Evolutionary conservation across 1,139 yeast species (phyloP), one percentile per base, ranked within the genome.

Genomic region (Geotrichum candidum): DNA sequence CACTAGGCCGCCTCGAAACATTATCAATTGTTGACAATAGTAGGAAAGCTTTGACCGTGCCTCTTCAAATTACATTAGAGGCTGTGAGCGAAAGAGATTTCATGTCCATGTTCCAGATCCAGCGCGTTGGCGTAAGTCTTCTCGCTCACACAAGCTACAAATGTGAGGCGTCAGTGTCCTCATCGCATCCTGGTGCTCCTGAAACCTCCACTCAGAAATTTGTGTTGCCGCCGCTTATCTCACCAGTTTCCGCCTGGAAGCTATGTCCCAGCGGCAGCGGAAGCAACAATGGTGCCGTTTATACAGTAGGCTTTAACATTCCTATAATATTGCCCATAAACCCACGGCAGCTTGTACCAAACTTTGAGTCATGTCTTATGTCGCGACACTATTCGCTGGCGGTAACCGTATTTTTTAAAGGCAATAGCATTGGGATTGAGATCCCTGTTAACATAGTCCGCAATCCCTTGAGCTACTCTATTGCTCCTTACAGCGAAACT

Each of bases 281-380:
- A n/a, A 41, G 18, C 18, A 15, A n/a, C n/a, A 6, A 27, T 3
- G 3, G n/a, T 41, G 18, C 46, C 2, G 46, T n/a, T 41, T 41
- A 41, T 6, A 41, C n/a, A 13, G 18, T 6, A 2, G 15, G 46
- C 4, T 2, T 41, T 41, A 23, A 41, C 2, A 15, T 56, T 18
- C 58, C 58, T n/a, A 29, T 56, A 6, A 13, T 13, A 5, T 27
- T 56, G 35, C 58, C 50, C 13, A 11, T 35, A 29, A 33, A 33
- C 22, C 33, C 25, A n/a, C 46, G 46, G 50, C 48, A 33, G 15
- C 10, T 50, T 10, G 52, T 46, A n/a, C 58, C 58, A 6, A 56
- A 31, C 15, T 56, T 56, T 33, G 58, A 56, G 35, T 50, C 58
- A 6, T 50, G 58, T 46, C 31, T 56, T 7, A 25, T 56, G 13